Evolutionary conservation across 2,329 filamentous ascomycete species (phyloP).

Genomic region (Metarhizium guizhouense): DNA sequence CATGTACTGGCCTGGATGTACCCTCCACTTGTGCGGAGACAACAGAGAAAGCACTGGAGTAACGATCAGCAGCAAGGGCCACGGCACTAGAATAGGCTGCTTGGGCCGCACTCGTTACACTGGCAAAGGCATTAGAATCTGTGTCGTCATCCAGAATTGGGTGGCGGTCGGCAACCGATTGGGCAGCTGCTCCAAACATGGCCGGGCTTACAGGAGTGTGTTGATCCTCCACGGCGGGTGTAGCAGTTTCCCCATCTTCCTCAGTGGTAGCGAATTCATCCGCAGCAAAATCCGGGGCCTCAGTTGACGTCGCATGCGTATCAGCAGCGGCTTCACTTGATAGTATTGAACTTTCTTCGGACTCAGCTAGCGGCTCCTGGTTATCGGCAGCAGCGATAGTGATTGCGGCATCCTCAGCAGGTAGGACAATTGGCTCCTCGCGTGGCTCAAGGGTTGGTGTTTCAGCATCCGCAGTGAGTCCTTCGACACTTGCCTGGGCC

Average conservation of each 20-base stretch:
- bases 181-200: constrained; percentile 41
- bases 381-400: background rate
- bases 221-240: constrained; percentile 12
- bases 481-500: constrained; percentile 3
- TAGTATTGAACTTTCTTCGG: background rate
- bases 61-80: constrained; percentile 57
- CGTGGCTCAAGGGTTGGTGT: background rate
- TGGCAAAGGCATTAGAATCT: constrained; percentile 25
- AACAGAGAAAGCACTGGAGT: constrained; percentile 57
- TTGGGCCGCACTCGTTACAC: constrained; percentile 35
- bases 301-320: background rate
- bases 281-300: background rate
- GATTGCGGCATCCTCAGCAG: background rate
- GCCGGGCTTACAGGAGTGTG: constrained; percentile 23
- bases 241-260: constrained; percentile 9
- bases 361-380: background rate
- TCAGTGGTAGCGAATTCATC: background rate
- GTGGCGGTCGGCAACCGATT: constrained; percentile 37
- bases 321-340: background rate
- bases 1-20: constrained; percentile 58
- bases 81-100: constrained; percentile 57
- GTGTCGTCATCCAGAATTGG: constrained; percentile 37
- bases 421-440: background rate
- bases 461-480: background rate
- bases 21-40: constrained; percentile 60